Evolutionary conservation across 1,284 basidiomycete genomes (phyloP).

Genomic region (Pterula multifida): DNA sequence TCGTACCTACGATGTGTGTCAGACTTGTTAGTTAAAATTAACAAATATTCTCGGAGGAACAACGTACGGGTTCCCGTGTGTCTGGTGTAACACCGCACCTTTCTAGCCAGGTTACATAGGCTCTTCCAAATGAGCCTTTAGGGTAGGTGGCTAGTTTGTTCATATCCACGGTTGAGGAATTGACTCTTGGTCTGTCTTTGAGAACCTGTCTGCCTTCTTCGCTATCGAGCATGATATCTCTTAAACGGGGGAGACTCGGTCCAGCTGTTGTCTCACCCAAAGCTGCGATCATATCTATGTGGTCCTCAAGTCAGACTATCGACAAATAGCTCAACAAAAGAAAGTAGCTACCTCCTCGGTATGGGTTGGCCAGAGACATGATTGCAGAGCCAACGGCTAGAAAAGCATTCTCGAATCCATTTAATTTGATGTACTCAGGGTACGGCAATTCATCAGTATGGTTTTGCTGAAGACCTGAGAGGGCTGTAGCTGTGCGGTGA

Average conservation of each 20-base stretch:
- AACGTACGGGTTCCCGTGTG: constrained; percentile 76
- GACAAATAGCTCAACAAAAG: constrained; percentile 7
- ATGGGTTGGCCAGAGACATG: constrained; percentile 74
- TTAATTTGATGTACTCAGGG: constrained; percentile 76
- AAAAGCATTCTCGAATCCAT: constrained; percentile 72
- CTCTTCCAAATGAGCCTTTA: constrained; percentile 76
- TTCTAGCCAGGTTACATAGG: constrained; percentile 88
- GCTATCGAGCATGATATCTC: constrained; percentile 71
- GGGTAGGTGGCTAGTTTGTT: constrained; percentile 51
- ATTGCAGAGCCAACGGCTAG: constrained; percentile 81
- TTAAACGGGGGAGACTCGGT: constrained; percentile 67
- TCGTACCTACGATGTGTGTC: constrained; percentile 50
- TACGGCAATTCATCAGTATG: constrained; percentile 22
- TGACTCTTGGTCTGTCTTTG: constrained; percentile 75
- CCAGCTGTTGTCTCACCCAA: constrained; percentile 86
- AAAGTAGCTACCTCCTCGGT: constrained; percentile 63
- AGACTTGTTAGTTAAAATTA: constrained; percentile 6
- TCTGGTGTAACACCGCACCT: constrained; percentile 91
- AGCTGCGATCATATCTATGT: constrained; percentile 83
- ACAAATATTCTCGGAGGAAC: constrained; percentile 3
- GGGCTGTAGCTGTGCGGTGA: not conserved
- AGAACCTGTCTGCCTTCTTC: constrained; percentile 77
- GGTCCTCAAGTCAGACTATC: constrained; percentile 5
- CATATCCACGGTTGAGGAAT: constrained; percentile 70
- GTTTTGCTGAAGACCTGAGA: not conserved